Percentiles rank a stretch among this genome's conserved stretches.
Conservation (phyloP, 345 rosid genomes). For the Moricandia arvensis region DNA sequence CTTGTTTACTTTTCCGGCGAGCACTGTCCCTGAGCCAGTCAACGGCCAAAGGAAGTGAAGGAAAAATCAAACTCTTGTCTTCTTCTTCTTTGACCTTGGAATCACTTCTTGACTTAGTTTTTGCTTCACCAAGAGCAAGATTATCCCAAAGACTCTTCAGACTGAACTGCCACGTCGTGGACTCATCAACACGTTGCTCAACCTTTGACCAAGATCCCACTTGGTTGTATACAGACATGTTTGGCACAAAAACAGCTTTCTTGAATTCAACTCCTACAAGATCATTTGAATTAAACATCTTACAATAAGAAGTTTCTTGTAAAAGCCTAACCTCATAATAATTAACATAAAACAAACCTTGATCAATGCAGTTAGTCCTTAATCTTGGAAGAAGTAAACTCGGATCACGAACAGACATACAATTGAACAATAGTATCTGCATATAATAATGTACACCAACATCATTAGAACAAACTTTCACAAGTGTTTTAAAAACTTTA, state of each 20-base stretch:
- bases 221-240: constrained; percentile 72
- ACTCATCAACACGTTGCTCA: constrained; percentile 56
- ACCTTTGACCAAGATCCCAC: constrained; percentile 56
- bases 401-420: constrained; percentile 93
- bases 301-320: not conserved
- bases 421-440: constrained; percentile 51
- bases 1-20: constrained; percentile 49
- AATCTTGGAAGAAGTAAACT: constrained; percentile 68
- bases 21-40: constrained; percentile 84
- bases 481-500: not conserved
- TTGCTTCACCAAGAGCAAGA: constrained; percentile 43
- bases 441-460: not conserved
- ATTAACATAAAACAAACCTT: constrained; percentile 43
- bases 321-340: not conserved
- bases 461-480: not conserved
- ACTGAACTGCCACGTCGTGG: constrained; percentile 71
- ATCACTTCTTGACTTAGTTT: constrained; percentile 22
- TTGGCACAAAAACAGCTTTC: constrained; percentile 89
- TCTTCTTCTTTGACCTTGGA: constrained; percentile 43
- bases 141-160: constrained; percentile 83
- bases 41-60: constrained; percentile 83
- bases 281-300: constrained; percentile 2
- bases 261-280: constrained; percentile 70
- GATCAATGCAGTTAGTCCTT: constrained; percentile 50
- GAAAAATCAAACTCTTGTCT: constrained; percentile 68